phyloP scores from a whole-genome alignment of 768 basidiomycete species.

The Russula sp. region DNA sequence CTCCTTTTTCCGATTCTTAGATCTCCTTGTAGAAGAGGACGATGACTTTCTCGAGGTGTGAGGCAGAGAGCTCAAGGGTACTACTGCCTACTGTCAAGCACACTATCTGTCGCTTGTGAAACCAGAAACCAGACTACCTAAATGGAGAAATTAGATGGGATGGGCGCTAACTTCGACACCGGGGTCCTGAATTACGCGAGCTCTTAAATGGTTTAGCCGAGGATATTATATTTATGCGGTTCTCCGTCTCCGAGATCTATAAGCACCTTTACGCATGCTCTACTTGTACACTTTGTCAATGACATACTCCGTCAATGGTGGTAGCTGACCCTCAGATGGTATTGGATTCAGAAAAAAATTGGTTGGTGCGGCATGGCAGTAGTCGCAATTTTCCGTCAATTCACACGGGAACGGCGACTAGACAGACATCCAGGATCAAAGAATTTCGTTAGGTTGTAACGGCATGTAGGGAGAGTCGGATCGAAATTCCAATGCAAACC shows the following conservation, averaged over 20 bases:
- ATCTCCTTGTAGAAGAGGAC: slow-evolving; percentile 66
- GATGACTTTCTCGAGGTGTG: slow-evolving; percentile 50
- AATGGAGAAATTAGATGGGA: slow-evolving; percentile 4
- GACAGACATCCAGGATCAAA: too few species aligned
- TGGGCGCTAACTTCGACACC: not conserved
- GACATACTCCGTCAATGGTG: not conserved
- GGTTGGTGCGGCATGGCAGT: not conserved
- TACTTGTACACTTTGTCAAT: not conserved
- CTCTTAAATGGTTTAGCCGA: not conserved
- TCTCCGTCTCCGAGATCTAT: too few species aligned
- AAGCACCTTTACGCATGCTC: not conserved
- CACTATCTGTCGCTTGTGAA: not conserved
- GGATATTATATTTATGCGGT: too few species aligned
- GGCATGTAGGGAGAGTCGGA: not conserved
- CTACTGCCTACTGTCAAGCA: not conserved
- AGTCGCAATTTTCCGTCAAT: not conserved
- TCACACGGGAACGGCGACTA: not conserved
- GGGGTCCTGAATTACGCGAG: not conserved
- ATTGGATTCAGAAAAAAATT: not conserved
- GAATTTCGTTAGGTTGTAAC: not conserved
- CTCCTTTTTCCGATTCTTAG: slow-evolving; percentile 71
- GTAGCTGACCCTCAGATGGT: not conserved
- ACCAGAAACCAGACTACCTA: not conserved
- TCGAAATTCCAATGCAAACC: not conserved
- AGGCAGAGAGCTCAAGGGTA: not conserved